A percentile compares a stretch with the other conserved stretches of the same genome.
Evolutionary conservation across 257 asterid genomes (phyloP).

Genomic region (Solanum chilense): DNA sequence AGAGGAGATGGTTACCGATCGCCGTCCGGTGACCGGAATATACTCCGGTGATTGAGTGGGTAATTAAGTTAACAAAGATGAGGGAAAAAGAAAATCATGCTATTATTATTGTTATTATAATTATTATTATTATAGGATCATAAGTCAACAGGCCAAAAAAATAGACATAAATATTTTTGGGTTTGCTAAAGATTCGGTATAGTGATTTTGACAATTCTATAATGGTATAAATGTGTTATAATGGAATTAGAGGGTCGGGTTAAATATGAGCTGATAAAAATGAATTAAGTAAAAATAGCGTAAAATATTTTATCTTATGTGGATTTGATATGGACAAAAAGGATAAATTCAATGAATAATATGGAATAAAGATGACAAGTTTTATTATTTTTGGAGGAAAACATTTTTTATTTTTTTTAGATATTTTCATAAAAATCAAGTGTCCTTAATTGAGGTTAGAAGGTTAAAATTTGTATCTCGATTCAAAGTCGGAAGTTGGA

Average conservation of each 20-base stretch:
- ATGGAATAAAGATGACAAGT: rapidly evolving
- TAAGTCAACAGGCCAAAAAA: not conserved
- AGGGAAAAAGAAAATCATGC: not conserved
- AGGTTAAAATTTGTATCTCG: not conserved
- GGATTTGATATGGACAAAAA: rapidly evolving
- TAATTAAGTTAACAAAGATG: not conserved
- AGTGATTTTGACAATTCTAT: not conserved
- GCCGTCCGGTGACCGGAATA: not conserved
- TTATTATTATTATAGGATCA: not conserved
- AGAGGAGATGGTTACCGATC: not conserved
- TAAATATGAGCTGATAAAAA: too few relatives aligned
- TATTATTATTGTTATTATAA: not conserved
- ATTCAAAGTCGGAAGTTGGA: not conserved
- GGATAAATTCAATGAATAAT: rapidly evolving
- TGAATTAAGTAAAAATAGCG: too few relatives aligned
- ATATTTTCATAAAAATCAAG: not conserved
- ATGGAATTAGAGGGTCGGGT: rapidly evolving
- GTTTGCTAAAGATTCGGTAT: not conserved
- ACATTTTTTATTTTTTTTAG: too few relatives aligned
- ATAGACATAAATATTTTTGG: not conserved
- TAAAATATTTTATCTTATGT: too few relatives aligned
- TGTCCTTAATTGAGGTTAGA: not conserved
- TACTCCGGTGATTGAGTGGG: not conserved
- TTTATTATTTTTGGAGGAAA: too few relatives aligned
- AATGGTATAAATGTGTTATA: not conserved